Evolutionary conservation across 768 basidiomycete species (phyloP), one percentile per base, ranked within the genome.

Genomic region (Neoboletus brunneissimus): DNA sequence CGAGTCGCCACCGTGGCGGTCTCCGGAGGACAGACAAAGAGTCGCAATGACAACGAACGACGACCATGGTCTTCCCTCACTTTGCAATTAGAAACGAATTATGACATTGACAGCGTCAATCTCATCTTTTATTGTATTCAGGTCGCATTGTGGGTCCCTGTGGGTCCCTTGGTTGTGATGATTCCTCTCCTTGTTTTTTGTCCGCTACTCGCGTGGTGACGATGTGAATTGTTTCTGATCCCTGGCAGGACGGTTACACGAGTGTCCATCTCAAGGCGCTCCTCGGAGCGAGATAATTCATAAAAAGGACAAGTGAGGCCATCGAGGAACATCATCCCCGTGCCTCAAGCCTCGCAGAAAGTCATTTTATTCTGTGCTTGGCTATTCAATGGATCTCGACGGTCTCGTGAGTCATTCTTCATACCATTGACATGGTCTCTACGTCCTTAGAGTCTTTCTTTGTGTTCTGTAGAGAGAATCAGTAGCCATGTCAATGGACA

Each of bases 91-190:
- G 34, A 16, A 22, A 20, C 8, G 13, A 25, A 31, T 50, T 16
- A 53, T 37, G 53, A 54, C 37, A 46, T 43, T 18, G 45, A 48
- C 20, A 38, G 29, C 13, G 43, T 51, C 16, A 18, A 38, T 13
- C 38, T 50, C 31, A 31, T 16, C 37, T 42, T 52, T 20, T 59
- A 52, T 67, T 69, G 54, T 67, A 46, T 44, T 57, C 44, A 48
- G 50, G 61, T 64, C 29, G 47, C 38, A 7, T 1, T 64, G 66
- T 66, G 54, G 64, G 64, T 58, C 67, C 55, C 20, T 61, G 64
- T 69, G 11, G 67, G 62, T 61, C 62, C 66, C 44, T 25, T 46
- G 20, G 34, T 38, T 9, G 32, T 38, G 27, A 11, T 47, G 5
- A 12, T 45, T 15, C 25, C 16, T 53, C 49, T 41, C 18, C 49